phyloP scores from a whole-genome alignment of 2,329 filamentous ascomycete species.

The Biscogniauxia mediterranea region DNA sequence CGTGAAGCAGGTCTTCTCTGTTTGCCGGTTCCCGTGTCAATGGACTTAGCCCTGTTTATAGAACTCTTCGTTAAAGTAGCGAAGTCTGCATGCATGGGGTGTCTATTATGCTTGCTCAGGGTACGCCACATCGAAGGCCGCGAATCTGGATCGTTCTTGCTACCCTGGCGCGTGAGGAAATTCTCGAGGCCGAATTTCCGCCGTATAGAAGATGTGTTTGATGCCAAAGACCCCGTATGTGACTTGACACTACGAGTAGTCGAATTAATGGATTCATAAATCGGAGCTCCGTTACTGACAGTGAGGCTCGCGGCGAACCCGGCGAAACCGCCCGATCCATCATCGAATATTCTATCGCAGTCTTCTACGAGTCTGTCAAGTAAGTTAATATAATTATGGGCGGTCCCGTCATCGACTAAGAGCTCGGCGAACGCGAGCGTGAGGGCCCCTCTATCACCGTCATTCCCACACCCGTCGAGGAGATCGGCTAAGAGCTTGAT shows the following conservation, averaged over 20 bases:
- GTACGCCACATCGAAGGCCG: conserved; percentile 80
- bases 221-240: conserved; percentile 73
- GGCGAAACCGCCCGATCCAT: conserved; percentile 37
- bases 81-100: conserved; percentile 57
- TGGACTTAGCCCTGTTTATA: conserved; percentile 71
- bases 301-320: conserved; percentile 26
- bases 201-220: conserved; percentile 81
- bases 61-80: conserved; percentile 66
- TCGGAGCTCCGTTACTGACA: conserved; percentile 42
- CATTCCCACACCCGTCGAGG: conserved; percentile 85
- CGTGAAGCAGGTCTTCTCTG: conserved; percentile 53
- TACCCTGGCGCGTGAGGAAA: conserved; percentile 75
- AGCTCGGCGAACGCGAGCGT: conserved; percentile 88
- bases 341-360: conserved; percentile 83
- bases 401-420: conserved; percentile 72
- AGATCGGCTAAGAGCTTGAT: conserved; percentile 85
- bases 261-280: conserved; percentile 60
- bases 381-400: conserved; percentile 82
- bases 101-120: conserved; percentile 76
- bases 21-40: conserved; percentile 61
- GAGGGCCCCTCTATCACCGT: conserved; percentile 83
- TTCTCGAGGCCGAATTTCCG: conserved; percentile 80
- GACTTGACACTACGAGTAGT: conserved; percentile 58
- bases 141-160: conserved; percentile 67
- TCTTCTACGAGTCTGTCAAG: conserved; percentile 88